A percentile compares a stretch with the other conserved stretches of the same genome.
Conservation (phyloP, 225 moss, liverwort and hornwort species). For the Physcomitrium patens region DNA sequence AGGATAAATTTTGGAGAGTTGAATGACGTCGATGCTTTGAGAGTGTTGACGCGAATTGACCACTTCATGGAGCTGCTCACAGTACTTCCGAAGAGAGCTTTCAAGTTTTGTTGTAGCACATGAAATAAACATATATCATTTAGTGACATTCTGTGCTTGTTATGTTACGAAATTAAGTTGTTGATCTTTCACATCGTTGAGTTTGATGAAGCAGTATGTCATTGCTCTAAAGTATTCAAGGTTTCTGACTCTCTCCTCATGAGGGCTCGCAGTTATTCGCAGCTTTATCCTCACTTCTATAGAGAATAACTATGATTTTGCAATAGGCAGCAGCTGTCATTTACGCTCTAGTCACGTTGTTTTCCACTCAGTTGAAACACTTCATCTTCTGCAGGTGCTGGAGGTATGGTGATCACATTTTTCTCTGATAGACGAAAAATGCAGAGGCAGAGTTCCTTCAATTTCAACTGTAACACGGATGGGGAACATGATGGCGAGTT, state of each 20-base stretch:
- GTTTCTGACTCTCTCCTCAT: slow-evolving; percentile 4
- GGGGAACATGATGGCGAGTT: slow-evolving; percentile 16
- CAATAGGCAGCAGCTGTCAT: slow-evolving; percentile 4
- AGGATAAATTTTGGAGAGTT: not conserved
- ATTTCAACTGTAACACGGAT: not conserved
- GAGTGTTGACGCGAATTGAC: not conserved
- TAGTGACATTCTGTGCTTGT: slow-evolving; percentile 9
- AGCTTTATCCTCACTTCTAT: slow-evolving; percentile 11
- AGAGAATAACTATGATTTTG: not conserved
- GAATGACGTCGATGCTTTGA: not conserved
- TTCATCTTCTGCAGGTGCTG: slow-evolving; percentile 9
- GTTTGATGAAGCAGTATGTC: not conserved
- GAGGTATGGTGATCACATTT: not conserved
- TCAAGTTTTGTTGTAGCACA: not conserved
- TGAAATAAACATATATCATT: slow-evolving; percentile 2
- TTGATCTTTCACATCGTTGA: not conserved
- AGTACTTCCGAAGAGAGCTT: not conserved
- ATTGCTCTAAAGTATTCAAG: slow-evolving; percentile 10
- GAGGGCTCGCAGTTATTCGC: not conserved
- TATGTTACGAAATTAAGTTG: not conserved
- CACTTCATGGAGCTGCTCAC: slow-evolving; percentile 10
- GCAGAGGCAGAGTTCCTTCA: not conserved
- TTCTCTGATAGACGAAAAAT: not conserved
- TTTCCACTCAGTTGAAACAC: slow-evolving; percentile 2
- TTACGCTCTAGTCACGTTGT: slow-evolving; percentile 7